These are phyloP conservation scores for apple (Malus domestica) DNA, from an alignment of 306 rosid genomes.

Conservation along the genomic window ASM211411v1 NC_041789.1:17989001-17989500, in stretches of 20 bases:
- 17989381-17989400: not conserved
- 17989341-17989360: not conserved
- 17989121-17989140: not conserved
- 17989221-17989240: conserved; percentile 1
- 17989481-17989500: not conserved
- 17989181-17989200: not conserved
- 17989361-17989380: conserved; percentile 4
- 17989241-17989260: conserved; percentile 62
- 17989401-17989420: not conserved
- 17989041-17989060: not conserved
- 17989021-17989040: not conserved
- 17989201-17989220: not conserved
- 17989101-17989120: not conserved
- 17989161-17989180: not conserved
- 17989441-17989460: not conserved
- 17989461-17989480: not conserved
- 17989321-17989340: conserved; percentile 46
- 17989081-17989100: conserved; percentile 7
- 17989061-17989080: not conserved
- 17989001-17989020: not conserved
- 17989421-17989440: not conserved
- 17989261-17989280: conserved; percentile 45
- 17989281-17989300: not conserved
- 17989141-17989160: not conserved
- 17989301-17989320: conserved; percentile 35